Evolutionary conservation across 345 rosid species (phyloP).

Genomic region (Eucalyptus sp.): DNA sequence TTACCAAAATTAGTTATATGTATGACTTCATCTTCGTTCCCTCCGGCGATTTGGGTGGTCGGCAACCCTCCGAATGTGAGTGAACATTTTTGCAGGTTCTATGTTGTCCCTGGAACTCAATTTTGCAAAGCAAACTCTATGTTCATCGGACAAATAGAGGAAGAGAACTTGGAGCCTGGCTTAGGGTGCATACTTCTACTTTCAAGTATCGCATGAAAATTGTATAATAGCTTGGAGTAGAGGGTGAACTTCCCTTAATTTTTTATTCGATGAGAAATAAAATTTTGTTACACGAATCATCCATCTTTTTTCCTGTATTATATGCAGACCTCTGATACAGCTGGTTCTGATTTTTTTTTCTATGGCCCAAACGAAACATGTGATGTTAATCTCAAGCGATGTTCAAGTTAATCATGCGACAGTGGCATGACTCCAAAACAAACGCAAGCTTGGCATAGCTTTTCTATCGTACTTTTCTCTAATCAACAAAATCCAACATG

Average conservation of each 20-base stretch:
- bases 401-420: neutral
- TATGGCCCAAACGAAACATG: neutral
- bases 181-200: neutral
- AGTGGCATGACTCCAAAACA: neutral
- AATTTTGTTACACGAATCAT: neutral
- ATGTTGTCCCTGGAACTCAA: neutral
- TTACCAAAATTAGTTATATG: neutral
- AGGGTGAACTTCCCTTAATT: neutral
- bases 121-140: neutral
- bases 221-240: neutral
- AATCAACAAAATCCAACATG: neutral
- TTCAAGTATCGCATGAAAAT: neutral
- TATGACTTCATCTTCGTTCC: neutral
- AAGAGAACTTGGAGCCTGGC: neutral
- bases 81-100: neutral
- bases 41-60: neutral
- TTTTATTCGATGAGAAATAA: neutral
- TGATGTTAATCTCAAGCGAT: neutral
- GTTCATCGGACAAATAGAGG: neutral
- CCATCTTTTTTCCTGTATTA: neutral
- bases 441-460: neutral
- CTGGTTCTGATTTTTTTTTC: neutral
- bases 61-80: neutral
- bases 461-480: neutral
- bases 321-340: neutral